Evolutionary conservation across 1,284 basidiomycete species (phyloP).

Genomic region (Cystobasidium pallidum): DNA sequence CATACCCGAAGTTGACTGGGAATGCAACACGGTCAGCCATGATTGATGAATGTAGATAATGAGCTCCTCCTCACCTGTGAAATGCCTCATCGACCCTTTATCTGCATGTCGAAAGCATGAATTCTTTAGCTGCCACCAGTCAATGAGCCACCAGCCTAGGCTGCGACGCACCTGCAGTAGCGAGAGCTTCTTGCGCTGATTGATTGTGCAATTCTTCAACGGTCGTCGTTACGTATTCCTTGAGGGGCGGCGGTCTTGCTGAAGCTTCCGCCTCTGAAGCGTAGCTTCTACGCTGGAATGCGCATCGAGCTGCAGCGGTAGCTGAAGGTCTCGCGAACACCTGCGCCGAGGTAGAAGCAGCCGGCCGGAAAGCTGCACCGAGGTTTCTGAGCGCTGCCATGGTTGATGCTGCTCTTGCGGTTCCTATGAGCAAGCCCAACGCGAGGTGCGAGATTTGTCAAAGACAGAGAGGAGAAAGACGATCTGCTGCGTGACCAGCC

Average conservation of each 20-base stretch:
- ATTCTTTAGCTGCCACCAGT: constrained; percentile 1
- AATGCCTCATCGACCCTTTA: constrained; percentile 63
- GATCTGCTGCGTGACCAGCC: neutral
- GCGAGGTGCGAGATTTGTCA: neutral
- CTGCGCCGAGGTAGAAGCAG: constrained; percentile 29
- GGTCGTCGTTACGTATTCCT: constrained; percentile 30
- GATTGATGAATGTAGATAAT: neutral
- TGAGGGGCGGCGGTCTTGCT: constrained; percentile 21
- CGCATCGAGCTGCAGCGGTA: constrained; percentile 20
- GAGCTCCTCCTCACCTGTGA: constrained; percentile 69
- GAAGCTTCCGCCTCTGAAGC: constrained; percentile 26
- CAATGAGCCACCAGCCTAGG: neutral
- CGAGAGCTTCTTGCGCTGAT: constrained; percentile 35
- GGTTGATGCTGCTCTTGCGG: constrained; percentile 6
- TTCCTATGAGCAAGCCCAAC: neutral
- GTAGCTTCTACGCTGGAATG: constrained; percentile 23
- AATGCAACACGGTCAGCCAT: constrained; percentile 11
- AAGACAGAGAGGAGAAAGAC: neutral
- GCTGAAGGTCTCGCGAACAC: constrained; percentile 18
- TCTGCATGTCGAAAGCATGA: constrained; percentile 24
- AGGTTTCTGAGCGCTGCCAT: constrained; percentile 36
- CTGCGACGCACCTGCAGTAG: constrained; percentile 9
- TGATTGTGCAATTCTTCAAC: constrained; percentile 40
- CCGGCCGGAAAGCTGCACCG: constrained; percentile 26
- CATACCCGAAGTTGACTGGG: constrained; percentile 84